Conservation (phyloP, 176 grass and related monocot genomes). For the Pharus latifolius region DNA sequence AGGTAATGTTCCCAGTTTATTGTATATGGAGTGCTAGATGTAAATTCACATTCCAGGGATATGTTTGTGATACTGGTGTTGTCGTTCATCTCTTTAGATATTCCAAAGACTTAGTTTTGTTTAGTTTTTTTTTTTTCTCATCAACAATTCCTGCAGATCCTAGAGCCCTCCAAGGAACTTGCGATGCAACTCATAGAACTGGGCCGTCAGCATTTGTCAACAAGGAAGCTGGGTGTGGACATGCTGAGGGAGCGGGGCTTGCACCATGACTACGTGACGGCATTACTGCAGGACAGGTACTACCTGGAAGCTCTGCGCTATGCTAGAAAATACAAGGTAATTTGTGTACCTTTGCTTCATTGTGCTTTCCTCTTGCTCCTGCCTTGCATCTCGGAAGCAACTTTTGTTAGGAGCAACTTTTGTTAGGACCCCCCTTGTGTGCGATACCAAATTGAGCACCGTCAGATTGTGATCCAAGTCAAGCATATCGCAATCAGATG, state of each 20-base stretch:
- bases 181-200: conserved; percentile 79
- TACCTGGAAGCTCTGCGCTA: conserved; percentile 81
- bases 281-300: conserved; percentile 66
- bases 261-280: conserved; percentile 77
- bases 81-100: background rate
- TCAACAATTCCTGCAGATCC: conserved; percentile 39
- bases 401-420: too few species aligned
- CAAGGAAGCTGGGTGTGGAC: conserved; percentile 70
- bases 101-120: background rate
- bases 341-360: background rate
- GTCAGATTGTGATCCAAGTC: too few species aligned
- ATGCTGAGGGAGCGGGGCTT: conserved; percentile 70
- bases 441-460: too few species aligned
- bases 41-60: background rate
- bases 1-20: background rate
- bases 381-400: background rate
- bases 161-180: conserved; percentile 89
- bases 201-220: conserved; percentile 39
- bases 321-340: conserved; percentile 91
- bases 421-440: too few species aligned
- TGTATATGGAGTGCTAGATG: background rate
- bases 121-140: too few species aligned
- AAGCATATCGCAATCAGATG: too few species aligned
- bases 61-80: background rate
- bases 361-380: background rate